phyloP scores from a whole-genome alignment of 768 basidiomycete genomes.

The Pisolithus marmoratus region DNA sequence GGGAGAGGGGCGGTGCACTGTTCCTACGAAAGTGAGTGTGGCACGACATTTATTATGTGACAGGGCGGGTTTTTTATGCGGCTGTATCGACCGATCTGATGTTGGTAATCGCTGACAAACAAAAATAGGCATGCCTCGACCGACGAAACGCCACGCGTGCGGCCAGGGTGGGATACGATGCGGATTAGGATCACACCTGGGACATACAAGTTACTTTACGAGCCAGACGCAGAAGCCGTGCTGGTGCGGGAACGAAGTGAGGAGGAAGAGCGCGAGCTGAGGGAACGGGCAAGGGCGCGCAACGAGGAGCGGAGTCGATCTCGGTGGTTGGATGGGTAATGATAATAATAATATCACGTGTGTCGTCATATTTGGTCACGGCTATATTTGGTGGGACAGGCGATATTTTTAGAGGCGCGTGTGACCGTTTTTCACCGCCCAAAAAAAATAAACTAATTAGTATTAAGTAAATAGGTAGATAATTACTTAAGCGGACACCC shows the following conservation, averaged over 20 bases:
- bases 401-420: neutral
- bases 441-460: no score
- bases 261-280: constrained; percentile 31
- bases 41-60: no score
- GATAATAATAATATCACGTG: neutral
- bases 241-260: constrained; percentile 34
- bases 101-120: constrained; percentile 19
- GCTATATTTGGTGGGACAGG: neutral
- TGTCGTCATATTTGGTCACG: neutral
- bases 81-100: neutral
- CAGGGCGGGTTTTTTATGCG: constrained; percentile 1
- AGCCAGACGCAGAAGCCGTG: constrained; percentile 56
- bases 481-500: neutral
- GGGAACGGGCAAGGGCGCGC: constrained; percentile 37
- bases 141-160: constrained; percentile 19
- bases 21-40: constrained; percentile 58
- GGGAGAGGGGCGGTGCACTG: constrained; percentile 32
- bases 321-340: constrained; percentile 26
- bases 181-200: constrained; percentile 51
- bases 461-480: neutral
- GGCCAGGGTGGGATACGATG: constrained; percentile 14
- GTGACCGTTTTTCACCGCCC: no score
- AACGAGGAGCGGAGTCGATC: constrained; percentile 54
- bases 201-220: constrained; percentile 67
- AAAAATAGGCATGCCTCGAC: constrained; percentile 50